Evolutionary conservation across 2,329 filamentous ascomycete genomes (phyloP).

Genomic region (Colletotrichum theobromicola): DNA sequence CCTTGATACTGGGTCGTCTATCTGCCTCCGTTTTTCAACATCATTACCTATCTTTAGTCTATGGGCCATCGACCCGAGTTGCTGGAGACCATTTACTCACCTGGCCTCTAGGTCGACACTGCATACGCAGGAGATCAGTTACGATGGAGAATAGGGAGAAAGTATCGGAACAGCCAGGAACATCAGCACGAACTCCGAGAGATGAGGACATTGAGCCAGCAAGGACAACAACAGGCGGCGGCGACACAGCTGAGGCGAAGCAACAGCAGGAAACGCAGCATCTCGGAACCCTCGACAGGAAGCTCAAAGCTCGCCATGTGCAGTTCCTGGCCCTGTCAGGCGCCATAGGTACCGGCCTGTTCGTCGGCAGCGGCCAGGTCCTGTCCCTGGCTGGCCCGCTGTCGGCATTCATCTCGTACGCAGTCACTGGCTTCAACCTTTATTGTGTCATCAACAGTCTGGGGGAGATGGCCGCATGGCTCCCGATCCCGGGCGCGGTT

Average conservation of each 20-base stretch:
- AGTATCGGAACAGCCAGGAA: not conserved
- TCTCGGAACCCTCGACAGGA: slow-evolving; percentile 39
- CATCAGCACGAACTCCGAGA: not conserved
- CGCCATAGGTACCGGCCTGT: slow-evolving; percentile 49
- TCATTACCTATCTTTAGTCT: not conserved
- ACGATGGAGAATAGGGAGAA: not conserved
- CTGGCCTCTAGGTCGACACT: fast-evolving
- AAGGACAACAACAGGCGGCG: not conserved
- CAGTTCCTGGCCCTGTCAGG: slow-evolving; percentile 48
- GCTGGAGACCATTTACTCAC: not conserved
- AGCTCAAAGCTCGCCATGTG: slow-evolving; percentile 45
- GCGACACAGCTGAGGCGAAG: not conserved
- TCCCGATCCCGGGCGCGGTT: slow-evolving; percentile 61
- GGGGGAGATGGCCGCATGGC: slow-evolving; percentile 65
- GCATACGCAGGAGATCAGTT: not conserved
- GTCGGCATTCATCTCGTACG: slow-evolving; percentile 45
- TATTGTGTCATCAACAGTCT: slow-evolving; percentile 55
- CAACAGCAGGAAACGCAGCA: slow-evolving; percentile 30
- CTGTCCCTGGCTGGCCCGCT: slow-evolving; percentile 47
- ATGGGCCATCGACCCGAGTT: not conserved
- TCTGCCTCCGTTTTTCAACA: not conserved
- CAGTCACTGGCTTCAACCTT: slow-evolving; percentile 51
- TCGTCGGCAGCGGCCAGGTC: slow-evolving; percentile 48
- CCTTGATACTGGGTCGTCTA: not conserved
- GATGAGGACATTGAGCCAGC: not conserved